Conservation (phyloP, 2,329 filamentous ascomycete genomes). For the Neocatenulostroma microsporum region DNA sequence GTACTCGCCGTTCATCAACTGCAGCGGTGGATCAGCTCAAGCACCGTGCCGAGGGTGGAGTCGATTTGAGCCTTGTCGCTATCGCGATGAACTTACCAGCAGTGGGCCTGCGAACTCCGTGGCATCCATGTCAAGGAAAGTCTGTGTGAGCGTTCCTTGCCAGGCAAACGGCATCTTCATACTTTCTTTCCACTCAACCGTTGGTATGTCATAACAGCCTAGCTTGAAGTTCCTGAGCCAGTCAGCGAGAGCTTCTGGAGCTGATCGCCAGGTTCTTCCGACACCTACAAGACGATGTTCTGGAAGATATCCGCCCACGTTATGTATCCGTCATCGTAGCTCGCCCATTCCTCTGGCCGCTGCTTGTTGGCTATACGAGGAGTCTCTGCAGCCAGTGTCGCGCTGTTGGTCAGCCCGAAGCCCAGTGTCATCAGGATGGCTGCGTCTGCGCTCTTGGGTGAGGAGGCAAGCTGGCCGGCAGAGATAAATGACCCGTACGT, state of each 20-base stretch:
- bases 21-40: not conserved
- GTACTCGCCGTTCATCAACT: conserved; percentile 1
- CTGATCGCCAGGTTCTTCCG: too few species aligned
- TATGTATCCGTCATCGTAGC: not conserved
- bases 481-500: not conserved
- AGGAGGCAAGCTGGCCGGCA: not conserved
- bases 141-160: not conserved
- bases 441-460: not conserved
- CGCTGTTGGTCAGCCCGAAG: not conserved
- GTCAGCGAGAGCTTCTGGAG: not conserved
- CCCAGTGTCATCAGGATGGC: not conserved
- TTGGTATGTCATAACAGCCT: not conserved
- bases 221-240: conserved; percentile 4
- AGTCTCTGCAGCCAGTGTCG: not conserved
- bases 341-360: not conserved
- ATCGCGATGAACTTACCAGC: conserved; percentile 2
- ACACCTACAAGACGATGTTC: too few species aligned
- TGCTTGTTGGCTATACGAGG: not conserved
- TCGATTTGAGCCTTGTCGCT: too few species aligned
- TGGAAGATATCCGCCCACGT: conserved; percentile 1
- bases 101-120: not conserved
- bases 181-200: not conserved
- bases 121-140: not conserved
- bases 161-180: not conserved
- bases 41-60: not conserved